Evolutionary conservation across 75 land plant species (phyloP).

Genomic region (Cryptomeria japonica): DNA sequence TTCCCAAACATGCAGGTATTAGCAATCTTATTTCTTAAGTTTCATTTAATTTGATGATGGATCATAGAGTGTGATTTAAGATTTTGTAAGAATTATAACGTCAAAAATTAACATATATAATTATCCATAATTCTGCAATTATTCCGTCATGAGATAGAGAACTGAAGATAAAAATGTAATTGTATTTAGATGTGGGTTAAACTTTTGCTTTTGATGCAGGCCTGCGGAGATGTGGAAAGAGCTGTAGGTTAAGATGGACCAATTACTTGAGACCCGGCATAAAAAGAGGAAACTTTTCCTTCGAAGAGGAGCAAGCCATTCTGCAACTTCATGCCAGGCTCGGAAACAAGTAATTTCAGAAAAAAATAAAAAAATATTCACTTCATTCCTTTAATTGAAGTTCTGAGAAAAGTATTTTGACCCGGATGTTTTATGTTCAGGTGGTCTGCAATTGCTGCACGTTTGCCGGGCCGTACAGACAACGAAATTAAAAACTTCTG

Average conservation of each 20-base stretch:
- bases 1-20: slow-evolving; percentile 22
- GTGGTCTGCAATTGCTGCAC: slow-evolving; percentile 20
- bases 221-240: slow-evolving; percentile 1
- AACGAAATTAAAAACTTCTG: slow-evolving; percentile 14
- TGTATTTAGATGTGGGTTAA: not conserved
- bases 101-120: too few relatives aligned
- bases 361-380: not conserved
- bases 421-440: not conserved
- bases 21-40: too few relatives aligned
- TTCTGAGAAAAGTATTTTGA: too few relatives aligned
- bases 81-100: too few relatives aligned
- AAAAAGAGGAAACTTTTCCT: not conserved
- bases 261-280: slow-evolving; percentile 8
- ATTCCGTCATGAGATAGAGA: too few relatives aligned
- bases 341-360: slow-evolving; percentile 1
- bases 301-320: slow-evolving; percentile 4
- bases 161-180: too few relatives aligned
- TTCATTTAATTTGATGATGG: too few relatives aligned
- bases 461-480: not conserved
- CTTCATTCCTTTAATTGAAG: not conserved
- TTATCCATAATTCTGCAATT: too few relatives aligned
- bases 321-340: slow-evolving; percentile 1
- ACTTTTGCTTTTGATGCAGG: slow-evolving; percentile 6
- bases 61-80: too few relatives aligned
- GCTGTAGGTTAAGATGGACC: slow-evolving; percentile 1